Percentiles rank a stretch among this genome's conserved stretches.
Conservation (phyloP, 2,329 filamentous ascomycete species). For the Colletotrichum agaves region DNA sequence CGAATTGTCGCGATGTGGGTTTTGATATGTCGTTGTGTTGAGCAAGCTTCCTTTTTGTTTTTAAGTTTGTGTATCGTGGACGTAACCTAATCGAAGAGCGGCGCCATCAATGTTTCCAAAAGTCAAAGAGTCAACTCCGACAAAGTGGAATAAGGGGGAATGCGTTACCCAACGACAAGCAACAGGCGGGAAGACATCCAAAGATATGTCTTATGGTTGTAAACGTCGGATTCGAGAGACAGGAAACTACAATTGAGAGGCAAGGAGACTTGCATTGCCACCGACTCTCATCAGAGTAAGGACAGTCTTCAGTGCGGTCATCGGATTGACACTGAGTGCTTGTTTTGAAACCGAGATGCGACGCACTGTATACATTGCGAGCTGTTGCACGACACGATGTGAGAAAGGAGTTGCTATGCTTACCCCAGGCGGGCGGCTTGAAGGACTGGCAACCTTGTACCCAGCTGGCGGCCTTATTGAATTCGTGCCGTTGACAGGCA, state of each 20-base stretch:
- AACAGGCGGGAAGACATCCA: not conserved
- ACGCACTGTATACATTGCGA: constrained; percentile 27
- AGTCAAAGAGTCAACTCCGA: not conserved
- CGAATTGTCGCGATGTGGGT: not conserved
- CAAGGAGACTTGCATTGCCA: not conserved
- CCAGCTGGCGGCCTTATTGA: constrained; percentile 13
- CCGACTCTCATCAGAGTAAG: not conserved
- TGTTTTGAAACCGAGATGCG: not conserved
- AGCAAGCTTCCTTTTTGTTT: not conserved
- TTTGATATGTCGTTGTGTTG: not conserved
- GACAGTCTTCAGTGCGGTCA: not conserved
- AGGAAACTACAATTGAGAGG: not conserved
- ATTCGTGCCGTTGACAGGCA: constrained; percentile 16
- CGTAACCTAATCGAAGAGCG: constrained; percentile 1
- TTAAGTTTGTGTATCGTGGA: constrained; percentile 1
- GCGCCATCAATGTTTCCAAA: not conserved
- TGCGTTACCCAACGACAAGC: not conserved
- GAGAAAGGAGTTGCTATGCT: not conserved
- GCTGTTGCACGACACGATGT: not conserved
- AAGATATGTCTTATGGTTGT: not conserved
- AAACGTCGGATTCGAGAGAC: not conserved
- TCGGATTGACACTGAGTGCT: not conserved
- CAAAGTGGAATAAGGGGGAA: not conserved
- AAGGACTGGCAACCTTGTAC: not conserved
- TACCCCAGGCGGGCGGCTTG: not conserved